phyloP scores from a whole-genome alignment of 2,329 filamentous ascomycete species.

The Pseudogymnoascus sp. region DNA sequence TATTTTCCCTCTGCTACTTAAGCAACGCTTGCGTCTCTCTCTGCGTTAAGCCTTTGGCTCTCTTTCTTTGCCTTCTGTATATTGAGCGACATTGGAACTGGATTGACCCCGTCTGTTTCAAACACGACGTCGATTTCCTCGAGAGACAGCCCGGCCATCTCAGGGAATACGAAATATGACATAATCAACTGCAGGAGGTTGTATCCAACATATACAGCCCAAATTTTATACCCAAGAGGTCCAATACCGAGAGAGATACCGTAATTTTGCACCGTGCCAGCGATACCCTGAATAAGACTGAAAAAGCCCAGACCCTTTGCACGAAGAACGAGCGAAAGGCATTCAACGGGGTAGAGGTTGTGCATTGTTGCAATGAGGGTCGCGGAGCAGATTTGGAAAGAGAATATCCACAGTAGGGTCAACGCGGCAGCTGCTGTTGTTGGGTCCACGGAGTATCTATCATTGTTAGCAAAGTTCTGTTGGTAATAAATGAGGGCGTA shows the following conservation, averaged over 20 bases:
- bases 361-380: slow-evolving; percentile 40
- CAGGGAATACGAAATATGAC: slow-evolving; percentile 43
- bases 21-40: neutral
- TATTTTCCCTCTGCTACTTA: neutral
- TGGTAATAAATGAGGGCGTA: neutral
- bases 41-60: slow-evolving; percentile 17
- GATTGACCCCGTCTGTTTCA: slow-evolving; percentile 35
- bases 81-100: slow-evolving; percentile 36
- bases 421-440: slow-evolving; percentile 31
- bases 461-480: neutral
- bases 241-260: slow-evolving; percentile 39
- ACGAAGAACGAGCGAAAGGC: slow-evolving; percentile 35
- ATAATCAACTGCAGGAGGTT: slow-evolving; percentile 38
- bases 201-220: slow-evolving; percentile 42
- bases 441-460: slow-evolving; percentile 27
- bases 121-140: slow-evolving; percentile 53
- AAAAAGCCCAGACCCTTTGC: slow-evolving; percentile 39
- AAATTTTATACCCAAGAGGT: slow-evolving; percentile 42
- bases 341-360: slow-evolving; percentile 38
- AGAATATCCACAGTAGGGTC: slow-evolving; percentile 39
- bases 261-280: slow-evolving; percentile 36
- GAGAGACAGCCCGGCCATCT: slow-evolving; percentile 40
- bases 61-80: slow-evolving; percentile 33
- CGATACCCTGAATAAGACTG: slow-evolving; percentile 35
- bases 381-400: slow-evolving; percentile 39